These are phyloP conservation scores for Pseudozyma thailandica DNA, from an alignment of 1,284 basidiomycete species.

Conservation along the genomic window DNA sequence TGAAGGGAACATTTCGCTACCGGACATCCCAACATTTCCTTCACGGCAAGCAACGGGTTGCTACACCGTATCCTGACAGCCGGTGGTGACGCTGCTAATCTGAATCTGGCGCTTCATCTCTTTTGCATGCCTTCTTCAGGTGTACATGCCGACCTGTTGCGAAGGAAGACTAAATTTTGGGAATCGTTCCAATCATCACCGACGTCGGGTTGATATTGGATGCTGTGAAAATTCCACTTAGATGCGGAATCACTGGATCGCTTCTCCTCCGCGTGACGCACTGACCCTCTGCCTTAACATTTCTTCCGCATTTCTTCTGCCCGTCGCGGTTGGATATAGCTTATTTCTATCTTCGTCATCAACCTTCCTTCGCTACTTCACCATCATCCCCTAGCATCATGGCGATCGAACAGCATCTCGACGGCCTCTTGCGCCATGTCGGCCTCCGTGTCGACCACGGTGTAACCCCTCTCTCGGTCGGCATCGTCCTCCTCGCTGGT, in stretches of 20 bases:
- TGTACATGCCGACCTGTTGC: too few species aligned
- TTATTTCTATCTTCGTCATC: not conserved
- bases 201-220: too few species aligned
- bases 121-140: too few species aligned
- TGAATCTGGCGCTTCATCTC: too few species aligned
- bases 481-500: conserved; percentile 26
- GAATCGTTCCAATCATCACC: too few species aligned
- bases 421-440: conserved; percentile 41
- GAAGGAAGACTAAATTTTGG: too few species aligned
- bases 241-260: not conserved
- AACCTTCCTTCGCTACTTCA: not conserved
- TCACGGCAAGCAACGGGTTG: too few species aligned
- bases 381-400: conserved; percentile 9
- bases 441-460: conserved; percentile 49
- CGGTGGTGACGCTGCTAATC: too few species aligned
- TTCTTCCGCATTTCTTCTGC: not conserved
- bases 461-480: conserved; percentile 35
- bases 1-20: too few species aligned
- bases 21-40: too few species aligned
- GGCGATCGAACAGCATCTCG: conserved; percentile 29
- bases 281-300: not conserved
- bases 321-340: not conserved
- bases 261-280: conserved; percentile 13
- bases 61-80: too few species aligned
- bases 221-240: not conserved